Evolutionary conservation across 2,329 filamentous ascomycete genomes (phyloP), one percentile per base, ranked within the genome.

Genomic region (Coniella lustricola): DNA sequence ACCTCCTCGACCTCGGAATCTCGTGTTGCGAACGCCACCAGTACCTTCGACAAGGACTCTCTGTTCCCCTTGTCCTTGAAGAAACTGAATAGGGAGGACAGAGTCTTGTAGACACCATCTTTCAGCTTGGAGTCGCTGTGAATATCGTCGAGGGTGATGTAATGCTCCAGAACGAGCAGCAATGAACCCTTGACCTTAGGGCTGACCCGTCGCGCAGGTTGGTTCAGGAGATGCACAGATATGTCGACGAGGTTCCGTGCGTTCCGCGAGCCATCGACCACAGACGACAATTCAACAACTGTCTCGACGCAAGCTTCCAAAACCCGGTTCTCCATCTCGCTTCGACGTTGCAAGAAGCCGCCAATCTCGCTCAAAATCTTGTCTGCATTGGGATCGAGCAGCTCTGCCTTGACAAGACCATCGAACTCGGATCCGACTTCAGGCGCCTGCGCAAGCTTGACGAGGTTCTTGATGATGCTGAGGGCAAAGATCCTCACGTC

Each of bases 401-500:
- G 66, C 46, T 79, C 71, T 12, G 73, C 62, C 51, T 73, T 75
- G 55, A 80, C 79, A 21, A 76, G 58, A 52, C 78, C 73, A 43
- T 77, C 79, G 56, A 73, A 77, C 49, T 82, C 75, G 1, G 73
- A 75, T 52, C 81, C 74, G 12, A 67, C 60, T 4, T 76, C 71
- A 8, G 79, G 71, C 1, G 76, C 74, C 46, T 72, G 69, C 2
- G 81, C 76, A 42, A 85, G 68, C 47, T 73, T 74, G 31, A 89
- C 75, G 31, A 91, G 70, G 48, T 82, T 85, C 37, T 79, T 76
- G 38, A 98, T 65, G 36, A 97, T 84, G 10, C 81, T 76, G 25
- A 98, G 71, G 1, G 90, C 80, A 62, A 88, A 95, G 1, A 86
- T 68, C 60, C 90, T 93, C 48, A 98, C 90, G 49, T 90, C 84